A percentile compares a stretch with the other conserved stretches of the same genome.
Evolutionary conservation across 495 filamentous ascomycete species (phyloP).

Genomic region (Podospora tetraspora): DNA sequence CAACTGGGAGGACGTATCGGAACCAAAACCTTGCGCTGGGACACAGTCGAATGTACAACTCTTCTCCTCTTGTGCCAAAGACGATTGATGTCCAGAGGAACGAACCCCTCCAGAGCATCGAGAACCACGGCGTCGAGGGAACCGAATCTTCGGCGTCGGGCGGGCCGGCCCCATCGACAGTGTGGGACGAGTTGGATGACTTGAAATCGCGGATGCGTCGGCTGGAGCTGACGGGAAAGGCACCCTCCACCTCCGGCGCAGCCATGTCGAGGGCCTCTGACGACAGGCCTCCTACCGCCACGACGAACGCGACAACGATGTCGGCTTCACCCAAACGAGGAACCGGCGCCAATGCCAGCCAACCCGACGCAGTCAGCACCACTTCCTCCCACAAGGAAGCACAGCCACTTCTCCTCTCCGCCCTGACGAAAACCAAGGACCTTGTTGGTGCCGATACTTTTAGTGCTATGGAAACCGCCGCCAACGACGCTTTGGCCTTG

Average conservation of each 20-base stretch:
- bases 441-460: conserved; percentile 67
- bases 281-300: conserved; percentile 84
- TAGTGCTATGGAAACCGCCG: conserved; percentile 73
- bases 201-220: conserved; percentile 89
- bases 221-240: conserved; percentile 84
- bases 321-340: conserved; percentile 76
- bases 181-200: conserved; percentile 98
- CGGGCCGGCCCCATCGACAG: conserved; percentile 73
- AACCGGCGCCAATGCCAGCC: conserved; percentile 43
- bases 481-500: conserved; percentile 72
- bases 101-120: conserved; percentile 28
- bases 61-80: conserved; percentile 53
- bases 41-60: conserved; percentile 48
- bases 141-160: conserved; percentile 83
- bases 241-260: conserved; percentile 72
- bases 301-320: conserved; percentile 87
- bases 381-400: conserved; percentile 39
- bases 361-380: conserved; percentile 26
- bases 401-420: conserved; percentile 75
- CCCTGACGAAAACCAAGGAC: conserved; percentile 68
- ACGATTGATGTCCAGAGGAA: conserved; percentile 32
- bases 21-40: conserved; percentile 53
- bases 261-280: conserved; percentile 68
- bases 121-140: conserved; percentile 46
- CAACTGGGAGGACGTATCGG: conserved; percentile 41